A percentile compares a stretch with the other conserved stretches of the same genome.
Evolutionary conservation across 495 filamentous ascomycete genomes (phyloP).

Genomic region (Annulohypoxylon nitens): DNA sequence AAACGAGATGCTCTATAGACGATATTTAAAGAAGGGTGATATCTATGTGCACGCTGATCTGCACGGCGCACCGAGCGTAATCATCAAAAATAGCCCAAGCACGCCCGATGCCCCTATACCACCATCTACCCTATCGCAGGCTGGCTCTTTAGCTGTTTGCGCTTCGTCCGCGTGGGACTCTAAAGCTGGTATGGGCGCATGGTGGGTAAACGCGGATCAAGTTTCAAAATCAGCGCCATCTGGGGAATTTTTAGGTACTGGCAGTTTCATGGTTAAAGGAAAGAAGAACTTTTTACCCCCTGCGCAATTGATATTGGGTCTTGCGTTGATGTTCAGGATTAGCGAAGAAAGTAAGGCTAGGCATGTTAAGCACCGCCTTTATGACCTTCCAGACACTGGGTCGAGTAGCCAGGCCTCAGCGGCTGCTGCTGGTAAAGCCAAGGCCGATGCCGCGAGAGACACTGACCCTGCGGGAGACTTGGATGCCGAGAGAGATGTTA

Average conservation of each 20-base stretch:
- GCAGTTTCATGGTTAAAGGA: conserved; percentile 82
- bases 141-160: conserved; percentile 83
- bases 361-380: conserved; percentile 80
- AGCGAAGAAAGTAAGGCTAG: conserved; percentile 87
- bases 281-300: conserved; percentile 93
- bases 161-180: conserved; percentile 94
- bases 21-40: conserved; percentile 88
- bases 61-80: conserved; percentile 81
- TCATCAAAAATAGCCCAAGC: conserved; percentile 85
- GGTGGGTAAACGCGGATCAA: conserved; percentile 90
- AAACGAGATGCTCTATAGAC: conserved; percentile 88
- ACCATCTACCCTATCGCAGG: conserved; percentile 90
- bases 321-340: conserved; percentile 87
- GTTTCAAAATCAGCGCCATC: conserved; percentile 83
- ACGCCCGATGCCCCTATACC: conserved; percentile 86
- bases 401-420: conserved; percentile 19
- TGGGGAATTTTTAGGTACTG: conserved; percentile 83
- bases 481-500: conserved; percentile 26
- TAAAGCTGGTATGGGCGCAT: conserved; percentile 93
- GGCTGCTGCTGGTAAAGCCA: conserved; percentile 6
- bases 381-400: conserved; percentile 54
- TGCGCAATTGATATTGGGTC: conserved; percentile 86
- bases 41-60: conserved; percentile 93
- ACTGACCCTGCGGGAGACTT: conserved; percentile 34
- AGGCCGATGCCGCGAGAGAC: conserved; percentile 14